Percentiles rank a stretch among this genome's conserved stretches.
Conservation (phyloP, 352 stramenopile genomes). For the Pythium sp. region DNA sequence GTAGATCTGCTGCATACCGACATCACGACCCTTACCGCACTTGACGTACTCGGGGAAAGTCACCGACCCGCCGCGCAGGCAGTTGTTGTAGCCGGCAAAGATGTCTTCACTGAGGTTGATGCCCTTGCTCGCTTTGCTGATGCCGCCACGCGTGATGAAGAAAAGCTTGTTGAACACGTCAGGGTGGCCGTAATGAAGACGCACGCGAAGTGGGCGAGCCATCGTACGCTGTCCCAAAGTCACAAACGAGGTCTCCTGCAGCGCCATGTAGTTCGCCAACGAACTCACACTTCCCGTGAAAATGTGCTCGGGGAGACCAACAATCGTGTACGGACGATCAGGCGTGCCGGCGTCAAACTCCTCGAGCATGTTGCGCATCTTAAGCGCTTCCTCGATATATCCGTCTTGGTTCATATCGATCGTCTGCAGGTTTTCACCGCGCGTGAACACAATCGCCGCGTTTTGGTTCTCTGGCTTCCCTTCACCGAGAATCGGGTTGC, state of each 20-base stretch:
- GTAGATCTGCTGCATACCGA: conserved; percentile 99
- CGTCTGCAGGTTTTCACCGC: conserved; percentile 97
- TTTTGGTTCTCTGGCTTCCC: conserved; percentile 99
- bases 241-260: conserved; percentile 99
- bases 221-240: conserved; percentile 97
- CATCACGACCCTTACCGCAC: conserved; percentile 98
- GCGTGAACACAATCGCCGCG: conserved; percentile 97
- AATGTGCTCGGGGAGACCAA: conserved; percentile 99
- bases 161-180: conserved; percentile 99
- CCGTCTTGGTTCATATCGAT: conserved; percentile 99
- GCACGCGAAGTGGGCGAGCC: conserved; percentile 93
- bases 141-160: conserved; percentile 98
- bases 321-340: conserved; percentile 90
- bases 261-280: conserved; percentile 99
- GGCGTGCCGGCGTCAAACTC: conserved; percentile 92
- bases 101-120: conserved; percentile 99
- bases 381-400: conserved; percentile 98
- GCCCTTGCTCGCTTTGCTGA: conserved; percentile 98
- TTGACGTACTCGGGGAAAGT: conserved; percentile 99
- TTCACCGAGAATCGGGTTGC: conserved; percentile 98
- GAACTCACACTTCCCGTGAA: conserved; percentile 99
- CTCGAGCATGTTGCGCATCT: conserved; percentile 98
- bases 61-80: conserved; percentile 94
- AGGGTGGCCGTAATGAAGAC: conserved; percentile 98
- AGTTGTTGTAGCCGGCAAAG: conserved; percentile 99